Evolutionary conservation across 2,329 filamentous ascomycete species (phyloP), one percentile per base, ranked within the genome.

Genomic region (Penicillium sp.): DNA sequence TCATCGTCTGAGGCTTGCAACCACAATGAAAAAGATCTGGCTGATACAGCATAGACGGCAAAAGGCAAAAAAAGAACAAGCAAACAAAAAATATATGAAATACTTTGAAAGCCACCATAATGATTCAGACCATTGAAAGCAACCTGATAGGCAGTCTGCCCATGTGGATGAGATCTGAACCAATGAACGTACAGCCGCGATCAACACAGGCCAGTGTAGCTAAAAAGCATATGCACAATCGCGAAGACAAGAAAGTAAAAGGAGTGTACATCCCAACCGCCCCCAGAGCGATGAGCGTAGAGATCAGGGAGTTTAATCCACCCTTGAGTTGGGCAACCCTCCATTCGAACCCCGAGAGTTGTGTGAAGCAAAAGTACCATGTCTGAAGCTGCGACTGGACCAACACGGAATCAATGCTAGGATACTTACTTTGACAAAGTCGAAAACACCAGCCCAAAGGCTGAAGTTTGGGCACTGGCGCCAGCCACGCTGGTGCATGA

Each of bases 401-500:
- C 66, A 61, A 58, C 64, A 71, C 21, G 66, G 71, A 52, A 75
- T 59, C 74, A 77, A 71, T 63, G 76, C 57, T 43, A 71, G 50
- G 52, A 73, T 55, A 79, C 83, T 79, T 83, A 94, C 93, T 81
- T 83, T 88, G 67, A 96, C 77, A 71, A 96, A 96, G 64, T 83
- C 86, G 76, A 90, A 87, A 58, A 97, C 90, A 51, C 91, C 88
- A 29, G 91, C 87, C 94, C 94, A 99, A 64, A 97, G 83, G 64
- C 85, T 86, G 77, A 94, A 97, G 77, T 99, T 97, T 49, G 94
- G 94, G 64, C 97, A 79, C 74, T 99, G 94, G 64, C 90, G 86
- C 94, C 93, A 97, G 45, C 94, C 94, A 58, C 94, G 84, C 65
- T 96, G 92, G 72, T 99, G 91, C 75, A 92, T 88, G 54, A 99